A percentile compares a stretch with the other conserved stretches of the same genome.
These are phyloP conservation scores for Pseudocercospora crystallina DNA, from an alignment of 2,329 filamentous ascomycete genomes.

Conservation along the genomic window DNA sequence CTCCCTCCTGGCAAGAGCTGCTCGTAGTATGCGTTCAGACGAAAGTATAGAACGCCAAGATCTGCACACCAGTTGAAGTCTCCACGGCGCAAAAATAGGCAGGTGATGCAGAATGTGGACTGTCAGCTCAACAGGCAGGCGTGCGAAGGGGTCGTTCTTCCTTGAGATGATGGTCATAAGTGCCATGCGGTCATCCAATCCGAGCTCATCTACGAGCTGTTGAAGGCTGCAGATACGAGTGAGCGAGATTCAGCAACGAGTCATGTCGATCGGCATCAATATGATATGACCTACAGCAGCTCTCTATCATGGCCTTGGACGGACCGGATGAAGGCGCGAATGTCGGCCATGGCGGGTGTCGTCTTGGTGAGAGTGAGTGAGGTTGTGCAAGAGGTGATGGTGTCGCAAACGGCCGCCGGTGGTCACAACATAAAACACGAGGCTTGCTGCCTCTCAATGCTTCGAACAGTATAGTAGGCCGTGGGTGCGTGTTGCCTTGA, in stretches of 20 bases:
- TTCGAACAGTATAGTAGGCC: no score
- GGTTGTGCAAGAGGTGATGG: no score
- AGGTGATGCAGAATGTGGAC: constrained; percentile 36
- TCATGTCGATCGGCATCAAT: neutral
- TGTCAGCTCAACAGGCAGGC: constrained; percentile 40
- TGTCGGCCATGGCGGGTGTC: constrained; percentile 2
- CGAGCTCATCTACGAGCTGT: constrained; percentile 12
- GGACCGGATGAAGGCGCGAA: constrained; percentile 1
- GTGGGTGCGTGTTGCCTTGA: no score
- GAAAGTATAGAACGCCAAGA: constrained; percentile 35
- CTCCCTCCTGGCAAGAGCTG: constrained; percentile 9
- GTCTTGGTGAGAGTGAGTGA: neutral
- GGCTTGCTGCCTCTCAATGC: no score
- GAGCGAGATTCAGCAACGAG: neutral
- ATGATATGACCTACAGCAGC: neutral
- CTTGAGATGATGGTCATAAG: constrained; percentile 10
- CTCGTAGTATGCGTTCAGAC: constrained; percentile 18
- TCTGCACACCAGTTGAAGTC: constrained; percentile 32
- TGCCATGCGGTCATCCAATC: constrained; percentile 12
- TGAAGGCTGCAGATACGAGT: constrained; percentile 14
- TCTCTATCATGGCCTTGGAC: neutral
- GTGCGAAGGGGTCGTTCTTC: constrained; percentile 36
- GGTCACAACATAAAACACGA: no score
- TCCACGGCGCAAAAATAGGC: constrained; percentile 29
- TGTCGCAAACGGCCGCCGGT: no score